Percentiles rank a stretch among this genome's conserved stretches.
Evolutionary conservation across 2,329 filamentous ascomycete species (phyloP).

Genomic region (Pseudocercospora fuligena): DNA sequence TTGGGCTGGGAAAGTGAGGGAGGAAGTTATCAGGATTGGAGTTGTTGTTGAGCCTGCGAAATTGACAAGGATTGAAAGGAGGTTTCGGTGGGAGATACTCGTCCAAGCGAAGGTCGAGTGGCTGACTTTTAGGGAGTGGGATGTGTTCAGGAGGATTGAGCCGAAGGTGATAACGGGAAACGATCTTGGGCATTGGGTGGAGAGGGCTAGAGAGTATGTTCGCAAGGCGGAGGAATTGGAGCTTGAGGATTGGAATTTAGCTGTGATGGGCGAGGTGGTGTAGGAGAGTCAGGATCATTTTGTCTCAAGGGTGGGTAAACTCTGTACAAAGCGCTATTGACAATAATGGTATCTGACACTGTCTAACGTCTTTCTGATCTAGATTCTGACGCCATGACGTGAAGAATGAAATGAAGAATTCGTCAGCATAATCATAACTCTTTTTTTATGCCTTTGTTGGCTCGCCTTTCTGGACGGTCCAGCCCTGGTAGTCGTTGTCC

Average conservation of each 20-base stretch:
- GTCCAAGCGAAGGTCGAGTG: neutral
- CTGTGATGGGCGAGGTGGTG: neutral
- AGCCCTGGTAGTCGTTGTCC: constrained; percentile 39
- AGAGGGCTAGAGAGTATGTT: neutral
- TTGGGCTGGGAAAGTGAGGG: neutral
- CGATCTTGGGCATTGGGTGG: neutral
- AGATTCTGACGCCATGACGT: neutral
- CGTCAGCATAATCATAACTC: neutral
- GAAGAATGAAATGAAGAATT: neutral
- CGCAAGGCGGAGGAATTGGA: neutral
- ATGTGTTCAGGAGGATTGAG: neutral
- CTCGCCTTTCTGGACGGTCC: constrained; percentile 30
- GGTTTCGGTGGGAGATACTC: neutral
- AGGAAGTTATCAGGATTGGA: neutral
- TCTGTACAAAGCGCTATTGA: neutral
- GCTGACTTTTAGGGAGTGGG: neutral
- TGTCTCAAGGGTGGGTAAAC: too few species aligned
- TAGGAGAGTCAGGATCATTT: too few species aligned
- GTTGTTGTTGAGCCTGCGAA: neutral
- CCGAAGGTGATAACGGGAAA: neutral
- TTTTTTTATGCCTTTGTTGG: constrained; percentile 11
- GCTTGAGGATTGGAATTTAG: neutral
- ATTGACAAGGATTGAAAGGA: neutral
- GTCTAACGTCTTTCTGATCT: neutral
- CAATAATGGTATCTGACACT: neutral